A percentile compares a stretch with the other conserved stretches of the same genome.
Conservation (phyloP, 352 stramenopile species). For the Phytophthora nicotianae region DNA sequence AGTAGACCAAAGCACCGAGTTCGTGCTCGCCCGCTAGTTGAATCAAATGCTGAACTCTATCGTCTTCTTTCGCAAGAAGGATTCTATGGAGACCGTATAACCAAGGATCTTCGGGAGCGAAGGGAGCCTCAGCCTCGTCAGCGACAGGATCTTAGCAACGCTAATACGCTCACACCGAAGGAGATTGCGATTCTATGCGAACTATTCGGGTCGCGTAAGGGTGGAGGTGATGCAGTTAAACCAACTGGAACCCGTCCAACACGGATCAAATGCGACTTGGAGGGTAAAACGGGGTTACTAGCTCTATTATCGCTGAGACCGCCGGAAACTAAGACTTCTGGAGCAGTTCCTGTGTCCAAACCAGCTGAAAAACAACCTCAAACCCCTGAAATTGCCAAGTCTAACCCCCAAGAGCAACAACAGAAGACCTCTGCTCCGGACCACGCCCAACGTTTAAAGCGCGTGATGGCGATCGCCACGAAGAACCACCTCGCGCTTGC, state of each 20-base stretch:
- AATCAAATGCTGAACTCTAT: conserved; percentile 75
- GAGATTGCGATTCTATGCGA: conserved; percentile 71
- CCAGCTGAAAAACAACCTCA: conserved; percentile 1
- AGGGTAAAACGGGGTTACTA: conserved; percentile 49
- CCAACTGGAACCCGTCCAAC: conserved; percentile 23
- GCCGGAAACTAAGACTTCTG: conserved; percentile 4
- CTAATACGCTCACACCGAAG: conserved; percentile 56
- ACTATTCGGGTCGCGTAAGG: conserved; percentile 49
- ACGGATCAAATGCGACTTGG: conserved; percentile 60
- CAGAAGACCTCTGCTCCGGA: conserved; percentile 9
- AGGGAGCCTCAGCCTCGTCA: conserved; percentile 23
- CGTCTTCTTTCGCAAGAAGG: conserved; percentile 64
- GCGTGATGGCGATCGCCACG: conserved; percentile 37
- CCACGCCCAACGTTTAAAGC: conserved; percentile 43
- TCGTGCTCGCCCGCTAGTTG: conserved; percentile 69
- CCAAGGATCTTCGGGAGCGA: not conserved
- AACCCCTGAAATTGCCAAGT: not conserved
- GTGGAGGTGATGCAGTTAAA: not conserved
- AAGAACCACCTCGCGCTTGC: conserved; percentile 37
- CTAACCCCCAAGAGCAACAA: not conserved
- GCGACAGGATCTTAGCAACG: conserved; percentile 37
- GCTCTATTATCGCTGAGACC: conserved; percentile 57
- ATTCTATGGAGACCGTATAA: conserved; percentile 47
- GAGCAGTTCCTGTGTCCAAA: not conserved
- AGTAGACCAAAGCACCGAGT: conserved; percentile 65